These are phyloP conservation scores for Aspergillus chevalieri DNA, from an alignment of 2,329 filamentous ascomycete genomes.

Conservation along the genomic window DNA sequence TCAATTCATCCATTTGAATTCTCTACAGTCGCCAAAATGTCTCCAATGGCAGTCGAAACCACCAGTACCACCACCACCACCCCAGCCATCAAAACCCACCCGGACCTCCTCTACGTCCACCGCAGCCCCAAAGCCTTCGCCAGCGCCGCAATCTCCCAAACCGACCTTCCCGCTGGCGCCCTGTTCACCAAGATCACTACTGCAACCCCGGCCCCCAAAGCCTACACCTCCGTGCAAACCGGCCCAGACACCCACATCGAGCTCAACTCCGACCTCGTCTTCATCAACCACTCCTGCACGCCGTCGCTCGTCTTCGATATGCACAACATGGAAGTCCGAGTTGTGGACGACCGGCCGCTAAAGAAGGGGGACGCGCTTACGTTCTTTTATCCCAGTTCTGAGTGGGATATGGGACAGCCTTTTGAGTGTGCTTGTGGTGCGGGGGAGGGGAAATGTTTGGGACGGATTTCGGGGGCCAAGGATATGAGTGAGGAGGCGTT, in stretches of 20 bases:
- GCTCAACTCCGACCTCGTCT: slow-evolving; percentile 52
- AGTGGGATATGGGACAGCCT: slow-evolving; percentile 45
- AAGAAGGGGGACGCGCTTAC: slow-evolving; percentile 38
- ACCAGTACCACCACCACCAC: slow-evolving; percentile 6
- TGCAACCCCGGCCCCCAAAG: slow-evolving; percentile 39
- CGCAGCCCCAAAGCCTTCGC: slow-evolving; percentile 29
- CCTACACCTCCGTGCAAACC: slow-evolving; percentile 50
- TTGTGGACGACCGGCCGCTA: slow-evolving; percentile 33
- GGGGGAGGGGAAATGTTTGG: slow-evolving; percentile 28
- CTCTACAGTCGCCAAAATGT: slow-evolving; percentile 8
- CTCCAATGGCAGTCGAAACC: slow-evolving; percentile 15
- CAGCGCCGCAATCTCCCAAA: slow-evolving; percentile 42
- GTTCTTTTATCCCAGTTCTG: slow-evolving; percentile 47
- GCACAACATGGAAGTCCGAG: slow-evolving; percentile 34
- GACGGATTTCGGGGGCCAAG: slow-evolving; percentile 36
- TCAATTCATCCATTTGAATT: not conserved
- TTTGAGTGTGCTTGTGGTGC: slow-evolving; percentile 42
- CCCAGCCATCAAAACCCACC: slow-evolving; percentile 17
- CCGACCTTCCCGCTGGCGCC: slow-evolving; percentile 46
- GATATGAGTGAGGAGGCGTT: slow-evolving; percentile 27
- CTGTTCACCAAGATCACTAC: slow-evolving; percentile 44
- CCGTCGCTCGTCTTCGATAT: slow-evolving; percentile 52
- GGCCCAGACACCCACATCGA: slow-evolving; percentile 47
- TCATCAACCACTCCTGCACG: slow-evolving; percentile 52
- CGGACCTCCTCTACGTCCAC: slow-evolving; percentile 20